Evolutionary conservation across 2,329 filamentous ascomycete genomes (phyloP), one percentile per base, ranked within the genome.

Genomic region (Neofusicoccum cordaticola): DNA sequence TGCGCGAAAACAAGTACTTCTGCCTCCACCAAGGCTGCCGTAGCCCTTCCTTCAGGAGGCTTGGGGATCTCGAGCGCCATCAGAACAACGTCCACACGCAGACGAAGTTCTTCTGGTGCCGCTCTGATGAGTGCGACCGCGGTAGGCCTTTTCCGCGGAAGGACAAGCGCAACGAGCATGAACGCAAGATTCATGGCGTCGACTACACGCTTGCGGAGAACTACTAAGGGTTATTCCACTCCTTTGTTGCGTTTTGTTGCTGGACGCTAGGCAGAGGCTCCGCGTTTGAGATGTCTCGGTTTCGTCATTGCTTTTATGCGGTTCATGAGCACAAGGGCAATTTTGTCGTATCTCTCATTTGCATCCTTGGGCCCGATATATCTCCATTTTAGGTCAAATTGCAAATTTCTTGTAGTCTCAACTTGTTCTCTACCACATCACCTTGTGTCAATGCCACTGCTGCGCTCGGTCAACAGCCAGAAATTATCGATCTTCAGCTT

Each of bases 121-220:
- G 48, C 12, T 41, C 47, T 4, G 42, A 48, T 5, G 44, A 41
- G 22, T 48, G 35, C 37, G n/a, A 1, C 3, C 61, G 45, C 15
- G 51, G 45, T 4, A 51, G 31, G 50, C 47, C 62, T 8, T 66
- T 66, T 17, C 35, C 62, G 19, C 62, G 65, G 11, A 48, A 51
- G 15, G 62, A 66, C 61, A 66, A 65, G 47, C 62, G 62, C 19
- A 62, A 65, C 39, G 65, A 65, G 27, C 65, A 66, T 50, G 53
- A 65, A 4, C 64, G 65, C 44, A 65, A 50, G 47, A 35, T 62
- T 9, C 65, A 66, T 50, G 17, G 19, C 12, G 27, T 63, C n/a
- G 50, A 39, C 31, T 41, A 51, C 47, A 52, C 27, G 8, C 27
- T 52, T 52, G 34, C 9, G 34, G 34, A 52, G 27, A 37, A 11